Evolutionary conservation across 805 yeast genomes (phyloP).

Genomic region (Candida loeiensis): DNA sequence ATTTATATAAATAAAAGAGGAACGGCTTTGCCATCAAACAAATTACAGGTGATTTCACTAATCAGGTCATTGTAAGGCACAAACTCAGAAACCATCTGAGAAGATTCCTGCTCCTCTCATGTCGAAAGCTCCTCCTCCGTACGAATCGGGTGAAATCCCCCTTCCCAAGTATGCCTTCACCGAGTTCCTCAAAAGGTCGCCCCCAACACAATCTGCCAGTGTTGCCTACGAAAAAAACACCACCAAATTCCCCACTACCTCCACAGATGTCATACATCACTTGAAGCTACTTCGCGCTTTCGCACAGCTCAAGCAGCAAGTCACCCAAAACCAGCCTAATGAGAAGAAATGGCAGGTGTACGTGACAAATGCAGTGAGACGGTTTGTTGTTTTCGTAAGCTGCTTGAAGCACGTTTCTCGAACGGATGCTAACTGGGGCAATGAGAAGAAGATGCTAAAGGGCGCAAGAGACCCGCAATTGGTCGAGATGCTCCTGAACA

Average conservation of each 20-base stretch:
- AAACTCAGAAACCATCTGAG: no score
- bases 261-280: conserved; percentile 18
- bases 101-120: no score
- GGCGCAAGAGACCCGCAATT: conserved; percentile 1
- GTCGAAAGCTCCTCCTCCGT: no score
- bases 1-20: no score
- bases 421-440: not conserved
- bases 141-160: no score
- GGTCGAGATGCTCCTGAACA: conserved; percentile 2
- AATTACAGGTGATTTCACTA: no score
- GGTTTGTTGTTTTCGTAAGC: conserved; percentile 20
- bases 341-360: conserved; percentile 21
- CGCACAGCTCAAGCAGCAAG: conserved; percentile 14
- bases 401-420: conserved; percentile 10
- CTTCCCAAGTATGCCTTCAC: no score
- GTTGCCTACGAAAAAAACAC: not conserved
- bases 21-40: no score
- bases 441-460: conserved; percentile 6
- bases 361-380: conserved; percentile 20
- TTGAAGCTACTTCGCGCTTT: conserved; percentile 23
- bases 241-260: not conserved
- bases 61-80: no score
- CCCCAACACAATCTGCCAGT: conserved; percentile 2
- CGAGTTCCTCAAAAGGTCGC: not conserved
- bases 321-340: conserved; percentile 7